phyloP scores from a whole-genome alignment of 2,329 filamentous ascomycete genomes.

The Paraconiothyrium brasiliense region DNA sequence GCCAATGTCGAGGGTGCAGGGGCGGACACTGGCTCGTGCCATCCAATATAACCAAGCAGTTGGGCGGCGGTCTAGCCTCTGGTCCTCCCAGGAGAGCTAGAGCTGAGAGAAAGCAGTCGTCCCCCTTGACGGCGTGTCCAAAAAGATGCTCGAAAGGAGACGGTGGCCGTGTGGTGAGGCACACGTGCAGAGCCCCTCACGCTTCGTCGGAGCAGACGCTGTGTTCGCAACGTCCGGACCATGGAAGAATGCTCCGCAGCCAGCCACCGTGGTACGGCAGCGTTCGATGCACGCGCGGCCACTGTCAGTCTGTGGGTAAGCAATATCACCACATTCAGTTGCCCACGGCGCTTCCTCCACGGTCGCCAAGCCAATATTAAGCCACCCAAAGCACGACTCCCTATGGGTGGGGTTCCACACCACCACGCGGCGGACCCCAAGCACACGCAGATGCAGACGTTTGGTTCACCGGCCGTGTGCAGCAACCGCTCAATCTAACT shows the following conservation, averaged over 20 bases:
- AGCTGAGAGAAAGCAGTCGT: background rate
- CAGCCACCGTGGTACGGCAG: background rate
- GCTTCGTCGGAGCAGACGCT: background rate
- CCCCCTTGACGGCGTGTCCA: slow-evolving; percentile 11
- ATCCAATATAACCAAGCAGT: slow-evolving; percentile 37
- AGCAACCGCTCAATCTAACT: slow-evolving; percentile 2
- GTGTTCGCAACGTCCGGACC: background rate
- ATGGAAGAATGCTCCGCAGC: background rate
- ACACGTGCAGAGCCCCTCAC: background rate
- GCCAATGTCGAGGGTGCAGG: slow-evolving; percentile 20
- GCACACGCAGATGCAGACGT: slow-evolving; percentile 1
- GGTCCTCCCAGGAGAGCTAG: slow-evolving; percentile 23
- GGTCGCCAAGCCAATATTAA: slow-evolving; percentile 15
- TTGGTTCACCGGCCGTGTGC: background rate
- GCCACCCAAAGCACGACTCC: slow-evolving; percentile 9
- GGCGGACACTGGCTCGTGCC: slow-evolving; percentile 30
- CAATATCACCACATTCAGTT: background rate
- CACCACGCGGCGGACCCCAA: background rate
- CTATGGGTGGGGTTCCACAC: background rate
- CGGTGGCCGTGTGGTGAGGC: background rate
- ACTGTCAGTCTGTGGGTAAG: background rate
- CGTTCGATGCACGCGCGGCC: no score
- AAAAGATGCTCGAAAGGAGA: background rate
- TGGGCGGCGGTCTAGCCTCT: slow-evolving; percentile 31
- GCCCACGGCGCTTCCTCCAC: slow-evolving; percentile 1